Evolutionary conservation across 148 eudicot species (phyloP).

Genomic region (Chenopodium quinoa): DNA sequence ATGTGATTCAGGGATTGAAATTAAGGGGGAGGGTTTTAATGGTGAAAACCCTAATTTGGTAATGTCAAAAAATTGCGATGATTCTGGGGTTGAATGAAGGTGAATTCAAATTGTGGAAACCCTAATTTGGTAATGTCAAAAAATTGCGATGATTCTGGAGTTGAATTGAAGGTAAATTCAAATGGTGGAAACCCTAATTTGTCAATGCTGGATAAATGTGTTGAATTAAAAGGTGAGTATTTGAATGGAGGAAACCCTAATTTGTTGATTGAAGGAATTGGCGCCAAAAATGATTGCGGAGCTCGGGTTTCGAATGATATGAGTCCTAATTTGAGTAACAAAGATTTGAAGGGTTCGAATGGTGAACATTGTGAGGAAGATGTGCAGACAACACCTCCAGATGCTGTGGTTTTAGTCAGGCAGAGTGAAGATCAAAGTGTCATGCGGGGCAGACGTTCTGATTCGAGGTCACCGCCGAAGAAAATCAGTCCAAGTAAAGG

Average conservation of each 20-base stretch:
- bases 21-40: not conserved
- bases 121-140: constrained; percentile 9
- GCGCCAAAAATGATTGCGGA: not conserved
- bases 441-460: not conserved
- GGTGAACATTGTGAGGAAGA: constrained; percentile 23
- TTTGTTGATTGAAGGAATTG: not conserved
- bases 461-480: constrained; percentile 20
- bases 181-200: constrained; percentile 9
- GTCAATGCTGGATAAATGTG: not conserved
- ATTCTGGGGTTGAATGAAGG: not conserved
- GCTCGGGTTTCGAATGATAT: constrained; percentile 9
- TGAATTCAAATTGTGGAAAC: constrained; percentile 3
- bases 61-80: not conserved
- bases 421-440: constrained; percentile 14
- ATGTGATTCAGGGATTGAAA: constrained; percentile 12
- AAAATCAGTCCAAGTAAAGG: constrained; percentile 21
- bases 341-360: not conserved
- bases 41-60: constrained; percentile 22
- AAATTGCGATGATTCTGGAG: constrained; percentile 1
- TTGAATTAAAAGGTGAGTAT: not conserved
- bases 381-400: constrained; percentile 56
- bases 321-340: constrained; percentile 21
- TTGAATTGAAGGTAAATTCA: not conserved
- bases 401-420: constrained; percentile 25
- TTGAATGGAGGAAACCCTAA: constrained; percentile 9